phyloP scores from a whole-genome alignment of 345 rosid genomes.

The Bruguiera gymnorhiza region DNA sequence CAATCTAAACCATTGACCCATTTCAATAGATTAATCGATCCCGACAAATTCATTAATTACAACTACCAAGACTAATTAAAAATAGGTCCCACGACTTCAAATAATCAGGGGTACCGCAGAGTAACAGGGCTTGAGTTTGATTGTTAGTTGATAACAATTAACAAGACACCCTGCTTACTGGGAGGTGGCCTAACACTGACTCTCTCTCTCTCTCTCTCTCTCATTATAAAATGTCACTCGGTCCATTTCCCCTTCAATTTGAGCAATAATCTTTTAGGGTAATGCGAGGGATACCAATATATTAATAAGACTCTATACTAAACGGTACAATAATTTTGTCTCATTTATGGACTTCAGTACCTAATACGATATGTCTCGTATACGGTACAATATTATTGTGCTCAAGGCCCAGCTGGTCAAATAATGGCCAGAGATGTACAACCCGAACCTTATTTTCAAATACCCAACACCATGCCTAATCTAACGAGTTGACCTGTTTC shows the following conservation, averaged over 20 bases:
- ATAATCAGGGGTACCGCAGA: no score
- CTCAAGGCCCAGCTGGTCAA: background rate
- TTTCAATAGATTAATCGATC: background rate
- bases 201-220: no score
- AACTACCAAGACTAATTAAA: no score
- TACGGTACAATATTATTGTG: no score
- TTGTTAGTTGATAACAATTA: background rate
- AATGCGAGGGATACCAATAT: background rate
- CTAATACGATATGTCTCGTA: no score
- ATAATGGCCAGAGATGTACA: background rate
- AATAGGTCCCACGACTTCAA: no score
- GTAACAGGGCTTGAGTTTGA: background rate
- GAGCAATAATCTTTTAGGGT: background rate
- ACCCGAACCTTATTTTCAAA: conserved; percentile 1
- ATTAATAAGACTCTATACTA: no score
- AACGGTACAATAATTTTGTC: no score
- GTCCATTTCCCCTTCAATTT: background rate
- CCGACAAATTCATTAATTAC: background rate
- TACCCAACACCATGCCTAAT: conserved; percentile 30
- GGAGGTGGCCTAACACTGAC: background rate
- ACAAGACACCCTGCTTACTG: background rate
- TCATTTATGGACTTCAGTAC: no score
- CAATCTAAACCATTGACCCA: background rate
- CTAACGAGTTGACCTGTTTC: conserved; percentile 45
- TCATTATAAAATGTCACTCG: no score